Evolutionary conservation across 2,329 filamentous ascomycete genomes (phyloP), one percentile per base, ranked within the genome.

Genomic region (Boeremia lycopersici): DNA sequence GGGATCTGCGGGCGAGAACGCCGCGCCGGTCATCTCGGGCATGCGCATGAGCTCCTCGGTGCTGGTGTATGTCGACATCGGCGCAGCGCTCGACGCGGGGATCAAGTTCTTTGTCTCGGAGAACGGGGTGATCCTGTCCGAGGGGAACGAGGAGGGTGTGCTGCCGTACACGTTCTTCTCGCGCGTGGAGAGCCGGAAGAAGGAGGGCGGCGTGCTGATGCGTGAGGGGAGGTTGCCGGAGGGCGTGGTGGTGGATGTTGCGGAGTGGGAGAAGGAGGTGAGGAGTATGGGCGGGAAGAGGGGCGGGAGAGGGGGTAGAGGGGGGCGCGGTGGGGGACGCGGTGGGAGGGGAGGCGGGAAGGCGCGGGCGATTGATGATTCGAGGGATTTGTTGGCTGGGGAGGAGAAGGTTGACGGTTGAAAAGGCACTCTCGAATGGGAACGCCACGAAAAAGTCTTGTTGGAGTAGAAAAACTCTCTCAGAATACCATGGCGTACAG

Each of bases 51-150:
- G 72, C 9, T 77, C 75, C 68, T 61, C 91, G 86, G 71, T 73
- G 5, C 69, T 96, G 59, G 82, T 97, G 26, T 90, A 90, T 75
- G 78, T 96, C 52, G 86, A 96, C 75, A 76, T 96, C 26, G 76
- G 79, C 73, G 79, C 79, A 67, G 88, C 90, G 63, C 70, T 96
- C 65, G 60, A 57, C 3, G 86, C 77, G 0, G 81, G 81, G 0
- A 76, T 91, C 60, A 80, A 81, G 68, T 96, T 93, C 84, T 96
- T 89, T 86, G 73, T 85, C 69, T 75, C 81, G 69, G 74, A 84
- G 73, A 74, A 79, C 75, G 74, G 75, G 0, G 78, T 80, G 2
- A 73, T 81, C n/a, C 60, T 82, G 35, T 77, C 72, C 0, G 77
- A 77, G 53, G 79, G 79, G 0, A 70, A 83, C 55, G 84, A 76